These are phyloP conservation scores for Suillus luteus DNA, from an alignment of 768 basidiomycete genomes.

Conservation along the genomic window DNA sequence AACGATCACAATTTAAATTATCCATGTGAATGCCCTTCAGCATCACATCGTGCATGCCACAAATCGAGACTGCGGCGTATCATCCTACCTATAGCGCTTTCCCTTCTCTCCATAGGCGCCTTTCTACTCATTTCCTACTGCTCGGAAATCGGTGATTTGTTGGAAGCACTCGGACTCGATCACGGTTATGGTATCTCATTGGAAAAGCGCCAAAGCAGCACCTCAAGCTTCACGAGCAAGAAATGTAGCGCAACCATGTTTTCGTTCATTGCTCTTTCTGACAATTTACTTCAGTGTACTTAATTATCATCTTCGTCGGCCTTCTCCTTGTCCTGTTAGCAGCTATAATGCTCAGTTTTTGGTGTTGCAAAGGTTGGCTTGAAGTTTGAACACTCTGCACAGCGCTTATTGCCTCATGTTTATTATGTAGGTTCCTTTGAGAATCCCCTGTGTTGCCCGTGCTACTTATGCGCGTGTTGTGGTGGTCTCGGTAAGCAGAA, in stretches of 20 bases:
- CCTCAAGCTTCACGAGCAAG: slow-evolving; percentile 38
- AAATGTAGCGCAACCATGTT: slow-evolving; percentile 40
- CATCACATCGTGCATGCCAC: slow-evolving; percentile 36
- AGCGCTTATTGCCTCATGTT: background rate
- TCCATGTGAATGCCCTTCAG: slow-evolving; percentile 24
- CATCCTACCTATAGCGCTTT: slow-evolving; percentile 37
- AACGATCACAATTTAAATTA: slow-evolving; percentile 17
- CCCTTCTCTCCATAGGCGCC: slow-evolving; percentile 34
- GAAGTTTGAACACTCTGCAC: slow-evolving; percentile 8
- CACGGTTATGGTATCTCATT: slow-evolving; percentile 33
- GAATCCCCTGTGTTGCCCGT: slow-evolving; percentile 69
- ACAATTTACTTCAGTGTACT: slow-evolving; percentile 46
- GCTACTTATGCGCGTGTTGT: slow-evolving; percentile 73
- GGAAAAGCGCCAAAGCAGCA: slow-evolving; percentile 29
- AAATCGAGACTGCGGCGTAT: slow-evolving; percentile 34
- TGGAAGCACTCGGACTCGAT: slow-evolving; percentile 25
- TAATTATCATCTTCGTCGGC: slow-evolving; percentile 68
- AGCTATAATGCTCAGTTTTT: slow-evolving; percentile 59
- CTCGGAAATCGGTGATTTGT: slow-evolving; percentile 27
- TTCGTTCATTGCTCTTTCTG: background rate
- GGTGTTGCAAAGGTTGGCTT: slow-evolving; percentile 60
- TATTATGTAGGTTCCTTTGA: slow-evolving; percentile 49
- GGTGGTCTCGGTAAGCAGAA: slow-evolving; percentile 57
- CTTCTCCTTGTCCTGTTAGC: slow-evolving; percentile 55
- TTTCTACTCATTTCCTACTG: slow-evolving; percentile 35